These are phyloP conservation scores for Schwanniomyces sp. DNA, from an alignment of 805 yeast genomes.

Conservation along the genomic window DNA sequence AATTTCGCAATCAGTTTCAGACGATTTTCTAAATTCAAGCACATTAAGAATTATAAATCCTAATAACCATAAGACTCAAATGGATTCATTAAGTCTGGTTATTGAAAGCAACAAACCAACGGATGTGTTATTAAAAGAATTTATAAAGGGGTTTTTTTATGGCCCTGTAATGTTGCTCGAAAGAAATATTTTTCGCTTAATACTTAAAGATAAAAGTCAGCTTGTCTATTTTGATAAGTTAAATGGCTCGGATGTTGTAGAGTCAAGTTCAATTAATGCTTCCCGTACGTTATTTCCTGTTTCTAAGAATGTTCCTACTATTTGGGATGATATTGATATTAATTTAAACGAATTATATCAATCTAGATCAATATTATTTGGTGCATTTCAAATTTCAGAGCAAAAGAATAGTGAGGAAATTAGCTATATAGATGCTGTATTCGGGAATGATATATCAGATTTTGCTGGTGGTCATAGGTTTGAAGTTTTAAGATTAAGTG, in stretches of 20 bases:
- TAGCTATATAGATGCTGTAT: not conserved
- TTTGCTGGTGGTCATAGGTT: not conserved
- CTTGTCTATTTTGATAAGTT: not conserved
- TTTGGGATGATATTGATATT: not conserved
- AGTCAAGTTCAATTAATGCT: not conserved
- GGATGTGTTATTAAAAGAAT: not conserved
- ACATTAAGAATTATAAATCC: not conserved
- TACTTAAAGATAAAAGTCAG: not conserved
- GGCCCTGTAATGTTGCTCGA: not conserved
- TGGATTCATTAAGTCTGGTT: not conserved
- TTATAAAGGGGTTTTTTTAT: not conserved
- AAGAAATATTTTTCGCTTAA: not conserved
- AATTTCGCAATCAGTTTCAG: not conserved
- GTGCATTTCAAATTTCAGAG: not conserved
- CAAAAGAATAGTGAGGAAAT: not conserved
- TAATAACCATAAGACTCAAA: not conserved
- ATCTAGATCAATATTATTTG: not conserved
- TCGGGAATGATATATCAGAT: not conserved
- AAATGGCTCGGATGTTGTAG: not conserved
- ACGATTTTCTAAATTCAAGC: not conserved
- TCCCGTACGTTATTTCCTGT: not conserved
- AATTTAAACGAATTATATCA: not conserved
- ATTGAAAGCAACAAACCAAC: not conserved
- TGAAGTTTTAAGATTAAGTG: not conserved
- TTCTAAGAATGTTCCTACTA: not conserved